Conservation (phyloP, 805 yeast genomes). For the Candida germanica region DNA sequence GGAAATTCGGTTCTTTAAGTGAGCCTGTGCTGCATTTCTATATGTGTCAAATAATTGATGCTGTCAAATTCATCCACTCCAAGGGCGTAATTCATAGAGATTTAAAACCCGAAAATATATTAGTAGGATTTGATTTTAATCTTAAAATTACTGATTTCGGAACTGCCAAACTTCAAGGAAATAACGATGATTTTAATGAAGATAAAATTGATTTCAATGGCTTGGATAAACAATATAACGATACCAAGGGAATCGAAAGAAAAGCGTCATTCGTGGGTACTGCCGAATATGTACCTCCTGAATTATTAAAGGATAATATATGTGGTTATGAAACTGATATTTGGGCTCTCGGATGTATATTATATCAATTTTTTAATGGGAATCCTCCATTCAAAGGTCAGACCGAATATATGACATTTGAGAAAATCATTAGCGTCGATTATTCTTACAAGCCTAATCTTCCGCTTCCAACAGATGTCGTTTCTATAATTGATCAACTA, state of each 20-base stretch:
- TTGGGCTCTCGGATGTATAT: conserved; percentile 94
- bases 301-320: conserved; percentile 68
- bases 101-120: conserved; percentile 88
- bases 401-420: conserved; percentile 84
- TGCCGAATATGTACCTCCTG: conserved; percentile 90
- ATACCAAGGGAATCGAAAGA: conserved; percentile 29
- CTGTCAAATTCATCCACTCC: conserved; percentile 82
- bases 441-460: conserved; percentile 45
- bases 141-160: conserved; percentile 96
- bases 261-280: conserved; percentile 83
- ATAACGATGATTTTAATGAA: conserved; percentile 23
- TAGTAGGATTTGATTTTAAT: conserved; percentile 81
- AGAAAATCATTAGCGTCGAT: conserved; percentile 75
- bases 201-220: conserved; percentile 31
- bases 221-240: conserved; percentile 19
- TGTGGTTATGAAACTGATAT: conserved; percentile 83
- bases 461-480: conserved; percentile 30
- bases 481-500: conserved; percentile 28
- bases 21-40: conserved; percentile 77
- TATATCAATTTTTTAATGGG: conserved; percentile 80
- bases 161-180: conserved; percentile 77
- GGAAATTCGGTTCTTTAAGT: conserved; percentile 72
- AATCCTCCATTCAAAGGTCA: conserved; percentile 85
- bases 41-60: conserved; percentile 84
- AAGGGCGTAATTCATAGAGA: conserved; percentile 92